Conservation (phyloP, 2,329 filamentous ascomycete species). For the Didymosphaeria variabile region DNA sequence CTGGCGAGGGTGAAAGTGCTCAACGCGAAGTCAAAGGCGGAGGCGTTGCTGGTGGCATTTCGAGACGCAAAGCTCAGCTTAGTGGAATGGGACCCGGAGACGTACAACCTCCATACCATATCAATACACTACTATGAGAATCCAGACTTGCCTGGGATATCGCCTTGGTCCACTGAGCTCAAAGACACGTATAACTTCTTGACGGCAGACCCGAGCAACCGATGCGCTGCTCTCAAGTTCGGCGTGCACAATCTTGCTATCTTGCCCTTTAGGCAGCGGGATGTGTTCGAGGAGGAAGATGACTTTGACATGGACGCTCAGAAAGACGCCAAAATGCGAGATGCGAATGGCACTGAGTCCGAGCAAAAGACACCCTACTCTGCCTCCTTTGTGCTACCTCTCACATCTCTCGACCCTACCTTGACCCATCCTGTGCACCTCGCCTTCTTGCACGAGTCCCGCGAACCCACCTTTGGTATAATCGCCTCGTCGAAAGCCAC, state of each 20-base stretch:
- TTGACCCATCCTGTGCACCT: slow-evolving; percentile 90
- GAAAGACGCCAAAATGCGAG: slow-evolving; percentile 39
- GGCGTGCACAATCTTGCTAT: slow-evolving; percentile 89
- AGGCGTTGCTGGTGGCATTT: slow-evolving; percentile 83
- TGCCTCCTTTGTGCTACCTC: slow-evolving; percentile 89
- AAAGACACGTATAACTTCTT: slow-evolving; percentile 81
- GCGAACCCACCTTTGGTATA: slow-evolving; percentile 96
- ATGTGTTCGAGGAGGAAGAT: slow-evolving; percentile 91
- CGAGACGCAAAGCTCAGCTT: slow-evolving; percentile 93
- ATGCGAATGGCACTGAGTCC: slow-evolving; percentile 50
- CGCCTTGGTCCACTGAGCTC: slow-evolving; percentile 81
- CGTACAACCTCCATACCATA: slow-evolving; percentile 80
- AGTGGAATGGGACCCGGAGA: slow-evolving; percentile 90
- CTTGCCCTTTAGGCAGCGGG: slow-evolving; percentile 86
- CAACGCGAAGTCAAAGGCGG: slow-evolving; percentile 79
- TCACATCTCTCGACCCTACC: slow-evolving; percentile 86
- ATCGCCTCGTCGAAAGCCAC: slow-evolving; percentile 79
- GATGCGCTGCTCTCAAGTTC: slow-evolving; percentile 95
- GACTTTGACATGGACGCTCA: slow-evolving; percentile 79
- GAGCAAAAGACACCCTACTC: slow-evolving; percentile 74
- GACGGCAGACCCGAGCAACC: slow-evolving; percentile 86
- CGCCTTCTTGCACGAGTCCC: slow-evolving; percentile 94
- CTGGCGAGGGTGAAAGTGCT: slow-evolving; percentile 79
- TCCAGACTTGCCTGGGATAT: slow-evolving; percentile 79
- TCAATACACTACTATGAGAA: slow-evolving; percentile 99